Conservation (phyloP, 768 basidiomycete species). For the Lentinula sp. region DNA sequence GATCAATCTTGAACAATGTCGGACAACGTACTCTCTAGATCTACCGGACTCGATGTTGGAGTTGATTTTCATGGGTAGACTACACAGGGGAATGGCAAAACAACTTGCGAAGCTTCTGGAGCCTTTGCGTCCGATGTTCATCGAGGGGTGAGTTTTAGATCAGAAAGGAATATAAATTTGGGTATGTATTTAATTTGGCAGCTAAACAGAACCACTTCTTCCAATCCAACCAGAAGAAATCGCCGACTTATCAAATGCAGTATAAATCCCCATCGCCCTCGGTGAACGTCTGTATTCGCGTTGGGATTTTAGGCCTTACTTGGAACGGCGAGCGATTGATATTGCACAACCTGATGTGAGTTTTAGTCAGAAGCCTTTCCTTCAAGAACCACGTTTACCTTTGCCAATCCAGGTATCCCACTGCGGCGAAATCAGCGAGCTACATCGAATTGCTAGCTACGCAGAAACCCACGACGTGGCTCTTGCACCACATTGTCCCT, state of each 20-base stretch:
- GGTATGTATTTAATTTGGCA: background rate
- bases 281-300: conserved; percentile 62
- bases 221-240: conserved; percentile 58
- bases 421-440: conserved; percentile 55
- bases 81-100: conserved; percentile 66
- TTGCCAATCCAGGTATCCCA: conserved; percentile 37
- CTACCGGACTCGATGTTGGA: conserved; percentile 56
- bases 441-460: conserved; percentile 50
- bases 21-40: background rate
- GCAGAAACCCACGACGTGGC: conserved; percentile 69
- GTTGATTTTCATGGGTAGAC: conserved; percentile 67
- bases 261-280: conserved; percentile 54
- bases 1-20: background rate
- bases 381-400: background rate
- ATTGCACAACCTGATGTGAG: conserved; percentile 65
- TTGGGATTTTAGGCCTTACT: conserved; percentile 57
- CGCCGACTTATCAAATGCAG: conserved; percentile 45
- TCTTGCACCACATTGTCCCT: conserved; percentile 66
- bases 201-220: conserved; percentile 43
- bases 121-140: conserved; percentile 54
- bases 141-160: conserved; percentile 38
- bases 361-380: background rate
- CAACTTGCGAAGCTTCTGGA: conserved; percentile 60
- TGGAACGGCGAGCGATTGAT: conserved; percentile 58
- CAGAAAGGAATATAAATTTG: background rate